Evolutionary conservation across 306 rosid species (phyloP).

Genomic region (Quercus parvula): DNA sequence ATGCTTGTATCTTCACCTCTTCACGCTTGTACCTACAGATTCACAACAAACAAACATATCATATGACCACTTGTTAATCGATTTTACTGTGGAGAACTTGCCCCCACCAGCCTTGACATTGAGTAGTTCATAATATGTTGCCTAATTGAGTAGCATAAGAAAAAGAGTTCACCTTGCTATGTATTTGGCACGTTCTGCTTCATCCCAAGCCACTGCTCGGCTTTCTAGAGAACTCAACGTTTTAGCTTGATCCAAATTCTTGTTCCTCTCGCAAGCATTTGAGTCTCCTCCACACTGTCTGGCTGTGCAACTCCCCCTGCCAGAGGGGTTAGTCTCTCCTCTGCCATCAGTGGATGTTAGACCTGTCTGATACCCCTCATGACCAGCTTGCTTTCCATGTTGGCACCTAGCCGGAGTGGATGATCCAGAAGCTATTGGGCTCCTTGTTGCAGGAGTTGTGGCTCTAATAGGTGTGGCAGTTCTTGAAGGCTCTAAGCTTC

Average conservation of each 20-base stretch:
- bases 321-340: slow-evolving; percentile 20
- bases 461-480: slow-evolving; percentile 86
- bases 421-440: slow-evolving; percentile 75
- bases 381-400: slow-evolving; percentile 37
- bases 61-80: background rate
- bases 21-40: slow-evolving; percentile 80
- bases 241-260: slow-evolving; percentile 41
- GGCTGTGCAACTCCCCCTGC: slow-evolving; percentile 23
- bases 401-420: slow-evolving; percentile 65
- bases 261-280: slow-evolving; percentile 41
- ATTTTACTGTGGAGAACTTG: background rate
- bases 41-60: slow-evolving; percentile 12
- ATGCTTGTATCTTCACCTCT: slow-evolving; percentile 91
- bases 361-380: slow-evolving; percentile 31
- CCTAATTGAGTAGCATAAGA: background rate
- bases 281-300: slow-evolving; percentile 41
- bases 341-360: slow-evolving; percentile 16
- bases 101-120: background rate
- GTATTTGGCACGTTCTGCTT: slow-evolving; percentile 90
- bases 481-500: slow-evolving; percentile 93
- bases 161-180: slow-evolving; percentile 65
- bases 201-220: slow-evolving; percentile 93
- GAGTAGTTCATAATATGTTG: slow-evolving; percentile 1
- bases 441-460: slow-evolving; percentile 62
- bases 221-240: slow-evolving; percentile 62